Evolutionary conservation across 768 basidiomycete genomes (phyloP).

Genomic region (Lactifluus subvellereus): DNA sequence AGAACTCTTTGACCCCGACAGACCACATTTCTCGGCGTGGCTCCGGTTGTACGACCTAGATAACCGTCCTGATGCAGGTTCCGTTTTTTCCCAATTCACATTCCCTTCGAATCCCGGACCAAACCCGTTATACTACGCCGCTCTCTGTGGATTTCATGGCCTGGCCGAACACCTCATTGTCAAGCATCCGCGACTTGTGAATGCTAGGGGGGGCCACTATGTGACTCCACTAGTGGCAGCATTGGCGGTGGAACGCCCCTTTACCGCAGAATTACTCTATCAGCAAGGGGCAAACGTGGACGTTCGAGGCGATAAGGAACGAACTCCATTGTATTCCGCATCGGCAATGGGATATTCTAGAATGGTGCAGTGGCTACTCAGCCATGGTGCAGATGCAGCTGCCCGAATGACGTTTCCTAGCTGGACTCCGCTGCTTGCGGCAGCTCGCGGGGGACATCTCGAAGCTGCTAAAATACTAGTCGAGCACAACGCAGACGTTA

Average conservation of each 20-base stretch:
- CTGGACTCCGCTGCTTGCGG: no score
- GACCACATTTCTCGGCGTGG: no score
- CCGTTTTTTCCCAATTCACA: background rate
- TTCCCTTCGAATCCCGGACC: rapidly evolving
- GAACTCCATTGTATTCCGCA: background rate
- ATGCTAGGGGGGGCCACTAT: background rate
- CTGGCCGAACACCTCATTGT: background rate
- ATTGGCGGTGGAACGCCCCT: no score
- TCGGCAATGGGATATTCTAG: background rate
- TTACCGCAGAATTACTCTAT: no score
- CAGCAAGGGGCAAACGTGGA: background rate
- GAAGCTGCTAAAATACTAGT: no score
- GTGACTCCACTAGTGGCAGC: no score
- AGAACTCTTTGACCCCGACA: no score
- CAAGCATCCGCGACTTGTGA: background rate
- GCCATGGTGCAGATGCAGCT: background rate
- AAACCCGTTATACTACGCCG: background rate
- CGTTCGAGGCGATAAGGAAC: background rate
- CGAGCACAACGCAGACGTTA: no score
- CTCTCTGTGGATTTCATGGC: background rate
- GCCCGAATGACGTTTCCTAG: no score
- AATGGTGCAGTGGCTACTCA: no score
- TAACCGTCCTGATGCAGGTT: no score
- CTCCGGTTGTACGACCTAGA: background rate
- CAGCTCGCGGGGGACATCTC: no score